phyloP scores from a whole-genome alignment of 73 alveolate species.

The Uronychia binucleata region DNA sequence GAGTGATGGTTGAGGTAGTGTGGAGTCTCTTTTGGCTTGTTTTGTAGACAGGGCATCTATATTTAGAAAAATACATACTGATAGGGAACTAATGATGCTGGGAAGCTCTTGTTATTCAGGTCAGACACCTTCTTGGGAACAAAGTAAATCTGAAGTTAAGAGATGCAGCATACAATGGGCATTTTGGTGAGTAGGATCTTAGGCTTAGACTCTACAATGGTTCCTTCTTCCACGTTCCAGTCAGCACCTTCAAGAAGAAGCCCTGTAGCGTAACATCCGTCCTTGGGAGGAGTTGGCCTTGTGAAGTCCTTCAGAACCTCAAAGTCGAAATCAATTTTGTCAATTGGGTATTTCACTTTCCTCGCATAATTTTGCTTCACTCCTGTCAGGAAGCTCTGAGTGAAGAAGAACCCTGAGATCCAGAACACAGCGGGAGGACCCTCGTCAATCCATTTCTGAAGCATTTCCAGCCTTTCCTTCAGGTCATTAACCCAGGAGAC shows the following conservation, averaged over 20 bases:
- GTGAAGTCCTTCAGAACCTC: constrained; percentile 78
- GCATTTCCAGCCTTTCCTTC: constrained; percentile 84
- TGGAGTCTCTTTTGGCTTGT: constrained; percentile 76
- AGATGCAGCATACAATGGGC: constrained; percentile 81
- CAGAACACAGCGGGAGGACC: constrained; percentile 96
- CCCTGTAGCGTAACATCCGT: constrained; percentile 78
- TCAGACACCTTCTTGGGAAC: constrained; percentile 25
- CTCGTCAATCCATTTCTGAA: constrained; percentile 84
- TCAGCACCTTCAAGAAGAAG: constrained; percentile 86
- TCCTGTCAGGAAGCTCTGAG: constrained; percentile 96
- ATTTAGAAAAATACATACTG: constrained; percentile 40
- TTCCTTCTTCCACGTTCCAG: constrained; percentile 67
- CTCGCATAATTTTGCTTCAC: constrained; percentile 94
- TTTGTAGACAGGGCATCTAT: constrained; percentile 93
- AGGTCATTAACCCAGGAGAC: constrained; percentile 90
- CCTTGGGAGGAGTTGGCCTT: constrained; percentile 67
- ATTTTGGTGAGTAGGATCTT: constrained; percentile 80
- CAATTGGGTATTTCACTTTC: constrained; percentile 89
- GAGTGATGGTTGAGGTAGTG: no score
- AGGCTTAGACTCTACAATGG: constrained; percentile 86
- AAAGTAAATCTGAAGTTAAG: constrained; percentile 16
- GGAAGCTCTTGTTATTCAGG: not conserved
- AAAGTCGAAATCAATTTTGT: constrained; percentile 87
- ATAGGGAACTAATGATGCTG: not conserved
- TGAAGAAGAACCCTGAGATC: constrained; percentile 96